These are phyloP conservation scores for Epichloe sibirici DNA, from an alignment of 2,329 filamentous ascomycete genomes.

Conservation along the genomic window DNA sequence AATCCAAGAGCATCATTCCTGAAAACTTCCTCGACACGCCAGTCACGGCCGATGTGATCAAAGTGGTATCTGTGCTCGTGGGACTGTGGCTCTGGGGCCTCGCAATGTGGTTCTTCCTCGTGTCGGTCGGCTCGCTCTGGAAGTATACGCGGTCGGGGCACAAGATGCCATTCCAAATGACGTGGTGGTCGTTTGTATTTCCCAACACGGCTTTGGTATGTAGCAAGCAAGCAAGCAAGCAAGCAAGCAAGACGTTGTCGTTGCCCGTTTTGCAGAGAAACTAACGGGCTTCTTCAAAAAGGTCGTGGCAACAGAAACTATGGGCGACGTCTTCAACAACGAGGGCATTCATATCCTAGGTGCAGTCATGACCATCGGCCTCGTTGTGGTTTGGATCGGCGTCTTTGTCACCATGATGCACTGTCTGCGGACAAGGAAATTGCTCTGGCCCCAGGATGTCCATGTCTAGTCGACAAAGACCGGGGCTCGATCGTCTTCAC, in stretches of 20 bases:
- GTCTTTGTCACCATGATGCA: slow-evolving; percentile 60
- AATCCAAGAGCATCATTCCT: slow-evolving; percentile 31
- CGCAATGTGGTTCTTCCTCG: slow-evolving; percentile 75
- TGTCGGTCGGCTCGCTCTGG: slow-evolving; percentile 65
- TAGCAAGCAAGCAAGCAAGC: neutral
- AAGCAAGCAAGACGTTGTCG: neutral
- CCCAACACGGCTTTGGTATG: slow-evolving; percentile 59
- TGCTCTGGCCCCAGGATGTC: slow-evolving; percentile 63
- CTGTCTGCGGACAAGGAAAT: slow-evolving; percentile 51
- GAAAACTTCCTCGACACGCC: slow-evolving; percentile 28
- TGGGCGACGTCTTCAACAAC: slow-evolving; percentile 50
- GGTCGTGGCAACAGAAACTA: slow-evolving; percentile 59
- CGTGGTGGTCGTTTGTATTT: slow-evolving; percentile 75
- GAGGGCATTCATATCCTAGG: slow-evolving; percentile 53
- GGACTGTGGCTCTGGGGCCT: slow-evolving; percentile 74
- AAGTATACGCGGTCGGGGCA: slow-evolving; percentile 46
- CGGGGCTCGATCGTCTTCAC: neutral
- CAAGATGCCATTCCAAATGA: slow-evolving; percentile 67
- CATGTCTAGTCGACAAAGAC: slow-evolving; percentile 4
- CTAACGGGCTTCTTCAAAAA: slow-evolving; percentile 3
- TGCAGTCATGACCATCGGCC: slow-evolving; percentile 50
- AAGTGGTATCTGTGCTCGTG: slow-evolving; percentile 43
- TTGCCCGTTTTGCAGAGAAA: neutral
- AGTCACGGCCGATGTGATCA: slow-evolving; percentile 31
- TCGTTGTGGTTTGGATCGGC: slow-evolving; percentile 56